Evolutionary conservation across 1,139 yeast species (phyloP), one percentile per base, ranked within the genome.

Genomic region (Taphrina wiesneri): DNA sequence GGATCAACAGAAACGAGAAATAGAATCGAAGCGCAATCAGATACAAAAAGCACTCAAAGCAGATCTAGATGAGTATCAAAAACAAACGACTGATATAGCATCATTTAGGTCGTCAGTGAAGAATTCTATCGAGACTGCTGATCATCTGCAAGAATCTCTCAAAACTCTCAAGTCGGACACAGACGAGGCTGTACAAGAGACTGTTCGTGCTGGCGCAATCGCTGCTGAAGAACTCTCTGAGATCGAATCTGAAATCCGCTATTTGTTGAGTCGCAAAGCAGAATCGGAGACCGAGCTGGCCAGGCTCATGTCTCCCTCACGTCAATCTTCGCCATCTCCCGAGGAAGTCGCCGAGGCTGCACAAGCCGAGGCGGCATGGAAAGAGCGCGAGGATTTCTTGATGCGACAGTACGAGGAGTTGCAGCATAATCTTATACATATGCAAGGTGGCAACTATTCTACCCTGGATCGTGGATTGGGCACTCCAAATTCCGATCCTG

Each of bases 1-100:
- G 23, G 87, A 84, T 67, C 79, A 77, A 56, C 71, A 76, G 6
- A 76, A 75, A 57, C 76, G 80, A n/a, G 72, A 72, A 21, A 71
- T 79, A 21, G 81, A 79, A 54, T 71, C 75, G 15, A 76, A 77
- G 56, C 72, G 74, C 41, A 57, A 73, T 7, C 76, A 76, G 61
- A 72, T 75, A 9, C 78, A 75, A 32, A 71, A 70, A 43, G 68
- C 70, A 15, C 70, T 70, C 41, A 70, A 70, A 61, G 67, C 69
- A 39, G 66, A 72, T 26, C 70, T 65, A 32, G 74, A 73, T 7
- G 73, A 71, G 46, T 65, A 70, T 17, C 70, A 69, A 19, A 60
- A 51, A 32, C 64, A 51, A 26, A 39, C 49, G 17, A 45, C 64
- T 21, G 64, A 60, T 21, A 51, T 60, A 9, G 51, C 46, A 28